A percentile compares a stretch with the other conserved stretches of the same genome.
These are phyloP conservation scores for Stephania cephalantha DNA, from an alignment of 164 flowering plant species.

Conservation along the genomic window DNA sequence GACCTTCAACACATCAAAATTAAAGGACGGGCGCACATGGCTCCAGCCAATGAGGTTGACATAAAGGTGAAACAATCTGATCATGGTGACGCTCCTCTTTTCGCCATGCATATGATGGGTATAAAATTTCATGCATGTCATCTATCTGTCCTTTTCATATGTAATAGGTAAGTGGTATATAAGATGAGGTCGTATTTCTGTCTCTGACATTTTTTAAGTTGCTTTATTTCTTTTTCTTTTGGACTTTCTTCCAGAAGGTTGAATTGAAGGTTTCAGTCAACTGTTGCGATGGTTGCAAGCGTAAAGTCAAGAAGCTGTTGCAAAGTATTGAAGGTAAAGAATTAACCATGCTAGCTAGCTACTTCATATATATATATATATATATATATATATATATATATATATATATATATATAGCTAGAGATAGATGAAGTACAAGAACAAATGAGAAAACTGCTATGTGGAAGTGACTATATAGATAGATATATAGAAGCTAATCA, in stretches of 20 bases:
- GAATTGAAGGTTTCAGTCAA: conserved; percentile 46
- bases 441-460: too few species aligned
- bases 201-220: conserved; percentile 4
- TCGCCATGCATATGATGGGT: neutral
- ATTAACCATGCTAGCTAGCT: too few species aligned
- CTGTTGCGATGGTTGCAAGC: conserved; percentile 65
- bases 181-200: conserved; percentile 1
- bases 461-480: too few species aligned
- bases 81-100: neutral
- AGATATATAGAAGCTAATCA: too few species aligned
- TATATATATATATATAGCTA: too few species aligned
- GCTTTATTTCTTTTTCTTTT: neutral
- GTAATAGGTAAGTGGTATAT: neutral
- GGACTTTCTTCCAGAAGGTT: conserved; percentile 35
- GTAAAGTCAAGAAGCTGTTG: conserved; percentile 48
- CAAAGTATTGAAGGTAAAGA: conserved; percentile 41
- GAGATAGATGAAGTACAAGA: too few species aligned
- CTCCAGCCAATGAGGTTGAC: conserved; percentile 20
- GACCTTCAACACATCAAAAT: neutral
- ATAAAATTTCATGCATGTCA: neutral
- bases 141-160: neutral
- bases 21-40: conserved; percentile 6
- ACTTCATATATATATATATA: too few species aligned
- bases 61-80: conserved; percentile 15
- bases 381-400: too few species aligned